Evolutionary conservation across 352 stramenopile genomes (phyloP).

Genomic region (Blastocystis sp.): DNA sequence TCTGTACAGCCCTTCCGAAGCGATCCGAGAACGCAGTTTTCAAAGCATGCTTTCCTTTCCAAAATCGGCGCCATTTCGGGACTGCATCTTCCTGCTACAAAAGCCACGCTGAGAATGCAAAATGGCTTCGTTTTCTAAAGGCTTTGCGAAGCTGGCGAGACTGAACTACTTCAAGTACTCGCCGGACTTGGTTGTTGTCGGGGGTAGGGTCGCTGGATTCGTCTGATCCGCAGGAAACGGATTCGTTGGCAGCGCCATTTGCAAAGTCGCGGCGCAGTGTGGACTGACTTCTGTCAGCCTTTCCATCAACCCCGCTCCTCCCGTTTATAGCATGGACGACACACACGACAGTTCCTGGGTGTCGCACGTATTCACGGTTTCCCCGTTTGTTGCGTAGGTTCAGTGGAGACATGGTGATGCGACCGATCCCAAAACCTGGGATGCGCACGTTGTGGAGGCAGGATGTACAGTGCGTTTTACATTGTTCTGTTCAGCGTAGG

Average conservation of each 20-base stretch:
- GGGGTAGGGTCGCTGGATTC: neutral
- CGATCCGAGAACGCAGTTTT: too few species aligned
- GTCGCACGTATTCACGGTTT: neutral
- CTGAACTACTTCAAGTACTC: neutral
- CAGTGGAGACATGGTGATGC: conserved; percentile 50
- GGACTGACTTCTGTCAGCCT: conserved; percentile 41
- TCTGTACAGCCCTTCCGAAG: too few species aligned
- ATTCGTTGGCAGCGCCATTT: conserved; percentile 46
- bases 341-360: conserved; percentile 25
- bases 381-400: neutral
- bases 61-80: neutral
- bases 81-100: neutral
- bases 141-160: neutral
- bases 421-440: conserved; percentile 28
- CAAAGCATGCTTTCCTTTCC: too few species aligned
- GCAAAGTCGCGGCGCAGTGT: conserved; percentile 35
- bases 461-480: neutral
- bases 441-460: conserved; percentile 51
- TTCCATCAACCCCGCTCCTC: conserved; percentile 40
- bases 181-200: conserved; percentile 21
- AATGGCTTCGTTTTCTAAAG: neutral
- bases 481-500: conserved; percentile 6
- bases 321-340: conserved; percentile 31
- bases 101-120: neutral
- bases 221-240: conserved; percentile 31